Evolutionary conservation across 306 rosid genomes (phyloP).

Genomic region (Medicago lupulina): DNA sequence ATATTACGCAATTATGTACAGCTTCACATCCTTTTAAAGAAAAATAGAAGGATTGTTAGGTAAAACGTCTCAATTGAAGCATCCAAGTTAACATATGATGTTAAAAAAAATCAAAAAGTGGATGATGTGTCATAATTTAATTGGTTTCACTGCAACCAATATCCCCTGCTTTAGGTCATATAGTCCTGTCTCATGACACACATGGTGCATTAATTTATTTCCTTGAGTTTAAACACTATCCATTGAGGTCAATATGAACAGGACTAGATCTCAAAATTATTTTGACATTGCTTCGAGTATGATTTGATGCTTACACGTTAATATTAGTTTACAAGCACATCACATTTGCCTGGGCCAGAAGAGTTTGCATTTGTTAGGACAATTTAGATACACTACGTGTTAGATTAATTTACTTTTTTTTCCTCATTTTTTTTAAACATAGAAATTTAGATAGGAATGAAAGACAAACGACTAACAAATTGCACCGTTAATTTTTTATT

Average conservation of each 20-base stretch:
- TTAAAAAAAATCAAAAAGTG: slow-evolving; percentile 11
- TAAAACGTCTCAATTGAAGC: neutral
- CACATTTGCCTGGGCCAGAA: neutral
- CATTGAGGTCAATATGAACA: slow-evolving; percentile 33
- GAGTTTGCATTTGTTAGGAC: neutral
- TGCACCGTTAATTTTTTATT: no score
- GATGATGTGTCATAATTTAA: slow-evolving; percentile 11
- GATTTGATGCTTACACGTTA: neutral
- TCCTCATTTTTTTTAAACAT: no score
- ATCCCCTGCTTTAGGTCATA: neutral
- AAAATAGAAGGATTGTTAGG: neutral
- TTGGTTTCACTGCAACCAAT: slow-evolving; percentile 3
- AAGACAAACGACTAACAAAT: no score
- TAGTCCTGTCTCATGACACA: slow-evolving; percentile 35
- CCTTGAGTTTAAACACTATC: neutral
- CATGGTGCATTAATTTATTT: slow-evolving; percentile 39
- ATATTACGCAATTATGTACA: slow-evolving; percentile 5
- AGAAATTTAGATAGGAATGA: no score
- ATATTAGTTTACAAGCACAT: slow-evolving; percentile 1
- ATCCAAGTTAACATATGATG: slow-evolving; percentile 14
- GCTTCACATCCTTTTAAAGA: slow-evolving; percentile 12
- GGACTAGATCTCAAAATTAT: neutral
- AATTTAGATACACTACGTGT: neutral
- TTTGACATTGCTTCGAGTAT: neutral
- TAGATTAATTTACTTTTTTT: no score